Base-by-base conservation (phyloP, 169 alveolate species). In the Plasmodium coatneyi region DNA sequence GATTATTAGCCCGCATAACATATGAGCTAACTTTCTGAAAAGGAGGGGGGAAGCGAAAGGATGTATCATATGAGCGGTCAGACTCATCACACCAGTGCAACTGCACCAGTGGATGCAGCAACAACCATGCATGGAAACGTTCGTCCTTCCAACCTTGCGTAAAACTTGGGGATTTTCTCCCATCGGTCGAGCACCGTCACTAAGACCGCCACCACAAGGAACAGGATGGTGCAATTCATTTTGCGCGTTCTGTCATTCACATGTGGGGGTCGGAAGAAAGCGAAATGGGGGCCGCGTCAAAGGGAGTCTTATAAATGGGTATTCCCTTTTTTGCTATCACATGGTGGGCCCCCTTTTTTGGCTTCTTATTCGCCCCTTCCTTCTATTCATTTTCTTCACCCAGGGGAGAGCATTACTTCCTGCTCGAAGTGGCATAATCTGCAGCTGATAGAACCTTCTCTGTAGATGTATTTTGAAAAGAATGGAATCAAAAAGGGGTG, bases 1-100 rank as follows among this genome's bases (percentile, higher is more conserved):
- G 60, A 86, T 86, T 9, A 86, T n/a, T 34, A 86, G 7, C 14
- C 93, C 93, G 70, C 93, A 86, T 5, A 86, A 4, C 87, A 86
- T 86, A 49, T 86, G 93, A 34, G 93, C 80, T 22, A 86, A 43
- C 22, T 86, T 86, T 28, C 93, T 86, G 60, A 6, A 49, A 28
- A 52, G n/a, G 10, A 34, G n/a, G 80, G 25, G 60, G 0, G 60
- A 49, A 49, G 22, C 25, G 60, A 49, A 49, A 43, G 2, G 52
- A 3, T 22, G 60, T 49, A 3, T 49, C 60, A 43, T 43, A 16
- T 49, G 22, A 12, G 22, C 22, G 60, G 2, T 49, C 60, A 22
- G 60, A 1, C 1, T 49, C 2, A 7, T 4, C n/a, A 43, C 54
- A 43, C 54, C 39, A 32, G 3, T 32, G 39, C 39, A 3, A 32